Conservation (phyloP, 2,329 filamentous ascomycete species). For the Colletotrichum sojae region DNA sequence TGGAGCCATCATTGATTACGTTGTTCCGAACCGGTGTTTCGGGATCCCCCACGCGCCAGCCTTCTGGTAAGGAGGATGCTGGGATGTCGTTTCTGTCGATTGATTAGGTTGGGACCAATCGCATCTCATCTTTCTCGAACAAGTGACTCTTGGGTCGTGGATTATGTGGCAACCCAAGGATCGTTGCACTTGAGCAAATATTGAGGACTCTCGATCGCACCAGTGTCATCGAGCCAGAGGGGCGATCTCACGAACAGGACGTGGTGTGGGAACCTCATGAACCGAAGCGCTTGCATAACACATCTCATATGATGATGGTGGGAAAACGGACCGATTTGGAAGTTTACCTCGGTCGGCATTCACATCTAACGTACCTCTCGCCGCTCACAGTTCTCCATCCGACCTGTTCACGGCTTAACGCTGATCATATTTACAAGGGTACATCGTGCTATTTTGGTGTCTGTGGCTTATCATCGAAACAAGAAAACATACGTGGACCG, state of each 20-base stretch:
- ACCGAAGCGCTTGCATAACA: not conserved
- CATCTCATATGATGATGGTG: too few relatives aligned
- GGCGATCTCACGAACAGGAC: not conserved
- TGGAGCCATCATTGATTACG: not conserved
- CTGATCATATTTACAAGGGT: slow-evolving; percentile 1
- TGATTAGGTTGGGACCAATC: slow-evolving; percentile 22
- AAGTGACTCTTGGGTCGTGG: not conserved
- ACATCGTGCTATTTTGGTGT: slow-evolving; percentile 8
- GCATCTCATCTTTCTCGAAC: slow-evolving; percentile 17
- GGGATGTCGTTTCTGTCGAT: slow-evolving; percentile 1
- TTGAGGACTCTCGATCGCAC: not conserved
- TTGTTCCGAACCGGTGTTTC: slow-evolving; percentile 8
- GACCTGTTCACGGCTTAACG: not conserved
- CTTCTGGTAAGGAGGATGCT: slow-evolving; percentile 10
- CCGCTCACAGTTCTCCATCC: slow-evolving; percentile 13
- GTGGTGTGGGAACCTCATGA: not conserved
- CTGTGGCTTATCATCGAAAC: not conserved
- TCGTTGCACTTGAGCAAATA: not conserved
- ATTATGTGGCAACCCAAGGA: not conserved
- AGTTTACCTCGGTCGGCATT: slow-evolving; percentile 16
- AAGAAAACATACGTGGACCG: not conserved
- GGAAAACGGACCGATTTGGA: not conserved
- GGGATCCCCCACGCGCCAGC: not conserved
- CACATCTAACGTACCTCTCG: not conserved
- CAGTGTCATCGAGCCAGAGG: not conserved